These are phyloP conservation scores for Plenodomus lindquistii DNA, from an alignment of 2,329 filamentous ascomycete species.

Conservation along the genomic window DNA sequence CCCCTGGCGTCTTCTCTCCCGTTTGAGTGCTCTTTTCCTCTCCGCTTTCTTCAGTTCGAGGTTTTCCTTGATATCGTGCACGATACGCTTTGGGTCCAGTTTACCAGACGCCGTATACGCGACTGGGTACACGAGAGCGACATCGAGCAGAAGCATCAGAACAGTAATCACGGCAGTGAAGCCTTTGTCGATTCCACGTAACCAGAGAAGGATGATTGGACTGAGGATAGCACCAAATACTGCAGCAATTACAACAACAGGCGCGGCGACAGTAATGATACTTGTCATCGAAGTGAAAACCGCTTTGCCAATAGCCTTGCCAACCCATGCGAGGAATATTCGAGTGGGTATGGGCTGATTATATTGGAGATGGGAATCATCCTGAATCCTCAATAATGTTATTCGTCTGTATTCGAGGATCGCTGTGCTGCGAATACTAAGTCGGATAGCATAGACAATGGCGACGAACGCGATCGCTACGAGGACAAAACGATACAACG, in stretches of 20 bases:
- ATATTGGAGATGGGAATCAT: conserved; percentile 10
- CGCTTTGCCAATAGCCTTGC: neutral
- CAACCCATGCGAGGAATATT: conserved; percentile 11
- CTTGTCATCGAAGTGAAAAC: neutral
- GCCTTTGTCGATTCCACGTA: conserved; percentile 14
- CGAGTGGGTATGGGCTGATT: conserved; percentile 16
- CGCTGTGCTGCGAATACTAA: conserved; percentile 14
- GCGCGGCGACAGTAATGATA: conserved; percentile 3
- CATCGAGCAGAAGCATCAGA: conserved; percentile 12
- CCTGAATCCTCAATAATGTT: conserved; percentile 6
- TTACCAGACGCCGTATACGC: conserved; percentile 1
- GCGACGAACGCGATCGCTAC: conserved; percentile 11
- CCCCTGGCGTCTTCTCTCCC: neutral
- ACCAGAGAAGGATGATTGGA: conserved; percentile 18
- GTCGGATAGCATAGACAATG: conserved; percentile 11
- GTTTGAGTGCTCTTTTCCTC: conserved; percentile 3
- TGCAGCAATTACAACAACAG: conserved; percentile 2
- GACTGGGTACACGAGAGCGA: conserved; percentile 5
- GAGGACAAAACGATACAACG: conserved; percentile 9
- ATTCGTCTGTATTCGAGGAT: conserved; percentile 13
- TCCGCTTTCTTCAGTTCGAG: neutral
- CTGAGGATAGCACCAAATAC: conserved; percentile 15
- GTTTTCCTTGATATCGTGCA: conserved; percentile 4
- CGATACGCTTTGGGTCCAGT: conserved; percentile 1
- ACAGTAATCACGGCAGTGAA: conserved; percentile 13